Conservation (phyloP, 2,329 filamentous ascomycete species). For the Sporothrix pseudoabietina region DNA sequence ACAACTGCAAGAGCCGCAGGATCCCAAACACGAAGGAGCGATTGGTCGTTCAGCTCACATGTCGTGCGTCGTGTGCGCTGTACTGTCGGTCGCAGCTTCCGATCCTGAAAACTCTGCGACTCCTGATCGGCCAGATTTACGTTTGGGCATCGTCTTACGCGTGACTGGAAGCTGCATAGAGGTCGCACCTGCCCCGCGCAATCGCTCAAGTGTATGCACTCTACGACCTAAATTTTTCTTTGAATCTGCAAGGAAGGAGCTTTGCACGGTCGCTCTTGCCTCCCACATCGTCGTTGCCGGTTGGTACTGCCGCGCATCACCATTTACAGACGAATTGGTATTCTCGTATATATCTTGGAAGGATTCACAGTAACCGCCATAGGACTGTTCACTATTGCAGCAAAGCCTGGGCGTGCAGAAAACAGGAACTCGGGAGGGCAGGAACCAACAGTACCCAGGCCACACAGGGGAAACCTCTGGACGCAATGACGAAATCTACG, state of each 20-base stretch:
- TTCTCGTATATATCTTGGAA: background rate
- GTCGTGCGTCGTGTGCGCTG: slow-evolving; percentile 8
- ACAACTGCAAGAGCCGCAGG: slow-evolving; percentile 20
- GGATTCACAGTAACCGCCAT: slow-evolving; percentile 4
- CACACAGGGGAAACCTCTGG: background rate
- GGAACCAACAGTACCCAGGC: background rate
- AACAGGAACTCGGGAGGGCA: background rate
- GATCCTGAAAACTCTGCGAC: slow-evolving; percentile 26
- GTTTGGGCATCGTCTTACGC: slow-evolving; percentile 28
- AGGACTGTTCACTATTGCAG: slow-evolving; percentile 22
- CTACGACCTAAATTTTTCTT: background rate
- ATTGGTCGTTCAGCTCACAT: background rate
- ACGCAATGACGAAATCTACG: background rate
- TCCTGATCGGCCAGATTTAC: slow-evolving; percentile 23
- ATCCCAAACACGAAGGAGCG: slow-evolving; percentile 17
- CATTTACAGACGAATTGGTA: background rate
- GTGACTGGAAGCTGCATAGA: slow-evolving; percentile 11
- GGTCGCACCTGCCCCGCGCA: slow-evolving; percentile 10
- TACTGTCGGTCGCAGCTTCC: slow-evolving; percentile 22
- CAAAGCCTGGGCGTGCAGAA: slow-evolving; percentile 7
- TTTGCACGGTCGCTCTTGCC: background rate
- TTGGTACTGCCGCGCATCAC: slow-evolving; percentile 9
- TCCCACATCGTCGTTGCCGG: background rate
- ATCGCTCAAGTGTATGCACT: slow-evolving; percentile 3
- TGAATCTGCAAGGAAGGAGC: background rate